These are phyloP conservation scores for Entophlyctis luteolus DNA, from an alignment of 192 early-diverging fungal genomes.

Conservation along the genomic window DNA sequence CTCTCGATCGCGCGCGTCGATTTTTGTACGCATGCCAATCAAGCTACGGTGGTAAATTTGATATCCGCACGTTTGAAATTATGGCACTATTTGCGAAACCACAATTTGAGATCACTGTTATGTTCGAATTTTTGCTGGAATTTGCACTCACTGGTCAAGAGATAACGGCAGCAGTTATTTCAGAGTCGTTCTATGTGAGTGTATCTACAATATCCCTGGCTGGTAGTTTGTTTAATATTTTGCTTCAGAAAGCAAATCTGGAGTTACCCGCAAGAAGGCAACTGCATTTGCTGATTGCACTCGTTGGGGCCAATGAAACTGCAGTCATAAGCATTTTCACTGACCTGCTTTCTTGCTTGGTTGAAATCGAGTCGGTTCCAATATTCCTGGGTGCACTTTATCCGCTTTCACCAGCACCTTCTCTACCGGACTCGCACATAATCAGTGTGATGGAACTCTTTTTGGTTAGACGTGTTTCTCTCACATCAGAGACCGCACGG, in stretches of 20 bases:
- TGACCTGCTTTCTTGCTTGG: not conserved
- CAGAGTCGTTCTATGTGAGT: not conserved
- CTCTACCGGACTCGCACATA: not conserved
- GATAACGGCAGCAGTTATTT: not conserved
- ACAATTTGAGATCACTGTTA: constrained; percentile 5
- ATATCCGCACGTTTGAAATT: constrained; percentile 17
- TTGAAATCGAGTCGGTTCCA: not conserved
- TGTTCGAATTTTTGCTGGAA: constrained; percentile 8
- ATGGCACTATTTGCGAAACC: not conserved
- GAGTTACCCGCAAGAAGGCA: not conserved
- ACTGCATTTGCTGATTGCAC: constrained; percentile 1
- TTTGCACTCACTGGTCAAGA: not conserved
- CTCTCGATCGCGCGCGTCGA: constrained; percentile 1
- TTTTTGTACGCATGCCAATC: constrained; percentile 2
- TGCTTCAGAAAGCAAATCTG: not conserved
- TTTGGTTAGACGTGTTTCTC: not conserved
- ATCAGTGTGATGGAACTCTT: not conserved
- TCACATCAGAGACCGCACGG: not conserved
- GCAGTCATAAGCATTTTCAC: not conserved
- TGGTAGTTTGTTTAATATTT: not conserved
- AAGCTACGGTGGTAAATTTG: constrained; percentile 5
- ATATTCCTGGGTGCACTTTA: constrained; percentile 8
- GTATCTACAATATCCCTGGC: not conserved
- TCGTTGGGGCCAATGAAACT: not conserved
- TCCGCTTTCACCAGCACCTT: constrained; percentile 1